Percentiles rank a stretch among this genome's conserved stretches.
Evolutionary conservation across 2,329 filamentous ascomycete genomes (phyloP).

Genomic region (Metarhizium album): DNA sequence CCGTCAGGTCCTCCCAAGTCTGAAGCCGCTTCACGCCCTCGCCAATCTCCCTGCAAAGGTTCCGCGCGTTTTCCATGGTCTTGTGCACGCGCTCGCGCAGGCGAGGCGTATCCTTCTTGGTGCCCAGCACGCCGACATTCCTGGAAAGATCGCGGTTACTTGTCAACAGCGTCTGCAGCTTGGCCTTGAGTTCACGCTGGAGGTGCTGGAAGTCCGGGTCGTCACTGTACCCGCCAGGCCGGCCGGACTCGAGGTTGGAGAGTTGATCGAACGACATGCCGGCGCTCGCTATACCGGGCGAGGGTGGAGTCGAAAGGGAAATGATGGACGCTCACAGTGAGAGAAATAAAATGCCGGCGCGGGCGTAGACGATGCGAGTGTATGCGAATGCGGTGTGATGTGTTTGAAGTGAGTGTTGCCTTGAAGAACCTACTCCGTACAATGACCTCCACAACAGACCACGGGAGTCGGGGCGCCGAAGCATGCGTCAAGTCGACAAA

Average conservation of each 20-base stretch:
- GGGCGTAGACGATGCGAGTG: too few relatives aligned
- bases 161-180: constrained; percentile 79
- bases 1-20: constrained; percentile 73
- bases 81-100: constrained; percentile 85
- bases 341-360: too few relatives aligned
- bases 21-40: constrained; percentile 91
- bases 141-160: constrained; percentile 78
- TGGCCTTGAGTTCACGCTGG: constrained; percentile 73
- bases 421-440: too few relatives aligned
- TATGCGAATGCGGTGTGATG: too few relatives aligned
- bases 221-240: constrained; percentile 72
- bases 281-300: background rate
- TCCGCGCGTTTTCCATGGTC: constrained; percentile 74
- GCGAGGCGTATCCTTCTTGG: constrained; percentile 80
- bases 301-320: background rate
- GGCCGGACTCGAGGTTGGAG: constrained; percentile 69
- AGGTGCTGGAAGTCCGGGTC: constrained; percentile 85
- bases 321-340: background rate
- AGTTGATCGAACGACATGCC: constrained; percentile 87
- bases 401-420: too few relatives aligned
- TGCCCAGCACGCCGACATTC: constrained; percentile 78
- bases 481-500: background rate
- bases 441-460: too few relatives aligned
- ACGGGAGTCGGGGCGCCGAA: background rate
- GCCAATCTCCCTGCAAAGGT: constrained; percentile 81